phyloP scores from a whole-genome alignment of 495 filamentous ascomycete genomes.

The Talaromyces thailandensis region DNA sequence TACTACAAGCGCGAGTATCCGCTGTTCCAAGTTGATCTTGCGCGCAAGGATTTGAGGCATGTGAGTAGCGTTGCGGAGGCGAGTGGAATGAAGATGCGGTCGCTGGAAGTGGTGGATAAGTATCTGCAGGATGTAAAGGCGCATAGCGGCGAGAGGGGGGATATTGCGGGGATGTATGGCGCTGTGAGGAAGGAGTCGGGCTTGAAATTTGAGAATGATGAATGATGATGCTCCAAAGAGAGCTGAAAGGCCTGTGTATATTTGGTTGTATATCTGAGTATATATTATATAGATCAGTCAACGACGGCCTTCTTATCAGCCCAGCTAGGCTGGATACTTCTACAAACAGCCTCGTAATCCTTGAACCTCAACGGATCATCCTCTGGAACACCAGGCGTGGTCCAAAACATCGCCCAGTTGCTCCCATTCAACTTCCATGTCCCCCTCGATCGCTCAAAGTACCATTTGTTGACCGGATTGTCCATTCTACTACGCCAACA shows the following conservation, averaged over 20 bases:
- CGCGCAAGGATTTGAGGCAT: constrained; percentile 78
- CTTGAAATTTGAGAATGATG: constrained; percentile 55
- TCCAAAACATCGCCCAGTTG: constrained; percentile 99
- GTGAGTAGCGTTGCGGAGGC: constrained; percentile 55
- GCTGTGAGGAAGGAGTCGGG: constrained; percentile 61
- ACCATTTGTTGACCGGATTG: constrained; percentile 90
- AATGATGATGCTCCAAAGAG: no score
- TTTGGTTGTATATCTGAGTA: background rate
- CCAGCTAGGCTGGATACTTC: constrained; percentile 74
- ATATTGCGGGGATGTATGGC: constrained; percentile 81
- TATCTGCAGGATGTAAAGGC: constrained; percentile 64
- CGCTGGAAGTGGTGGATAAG: constrained; percentile 55
- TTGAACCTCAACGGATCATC: constrained; percentile 47
- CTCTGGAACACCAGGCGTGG: constrained; percentile 52
- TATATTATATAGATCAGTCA: constrained; percentile 31
- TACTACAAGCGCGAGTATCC: constrained; percentile 66
- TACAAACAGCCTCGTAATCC: constrained; percentile 81
- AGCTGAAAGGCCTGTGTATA: no score
- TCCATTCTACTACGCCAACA: constrained; percentile 73
- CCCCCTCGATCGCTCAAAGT: constrained; percentile 82
- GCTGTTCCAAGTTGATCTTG: constrained; percentile 78
- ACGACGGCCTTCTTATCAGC: constrained; percentile 57
- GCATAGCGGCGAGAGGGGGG: constrained; percentile 64
- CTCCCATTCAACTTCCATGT: constrained; percentile 67
- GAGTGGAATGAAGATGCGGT: constrained; percentile 53